Evolutionary conservation across 1,284 basidiomycete species (phyloP), one percentile per base, ranked within the genome.

Genomic region (Melampsora abietis-canadensis): DNA sequence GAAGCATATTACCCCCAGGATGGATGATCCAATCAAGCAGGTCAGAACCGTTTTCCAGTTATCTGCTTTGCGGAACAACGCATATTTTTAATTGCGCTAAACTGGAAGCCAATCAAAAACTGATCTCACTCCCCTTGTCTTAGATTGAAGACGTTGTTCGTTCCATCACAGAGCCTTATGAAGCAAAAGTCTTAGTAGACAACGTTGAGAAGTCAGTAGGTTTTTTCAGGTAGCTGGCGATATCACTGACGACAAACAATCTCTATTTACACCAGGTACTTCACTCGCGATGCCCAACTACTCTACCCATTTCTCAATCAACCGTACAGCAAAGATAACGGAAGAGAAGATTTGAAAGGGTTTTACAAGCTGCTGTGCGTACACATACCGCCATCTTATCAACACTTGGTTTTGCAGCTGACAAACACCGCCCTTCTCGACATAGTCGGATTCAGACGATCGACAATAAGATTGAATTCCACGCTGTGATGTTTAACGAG

Each of bases 401-500:
- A 51, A 17, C 19, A 27, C 15, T 27, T 2, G 15, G 37, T 19
- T 2, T 24, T 2, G 7, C 30, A 17, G 8, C 31, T 62, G 15
- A 17, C 31, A 46, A 2, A 44, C 12, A 30, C 59, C 7, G 24
- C 24, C 12, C 37, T 57, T 6, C 19, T 46, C 12, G 19, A 44
- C 15, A 31, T 34, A 73, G 70, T 37, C 70, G 70, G 19, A 51
- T 73, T 3, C 24, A 65, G 14, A 46, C 70, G 12, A 66, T 66
- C 12, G 57, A 73, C 37, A 73, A 73, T 44, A 27, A 46, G 54
- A 73, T 73, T 54, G 54, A 54, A 15, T 73, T 73, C 63, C 46
- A 65, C 63, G 62, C 70, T 14, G 54, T 73, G 17, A 73, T 73
- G 70, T 65, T 73, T 37, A 66, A 63, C 31, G 70, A 73, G 54